phyloP scores from a whole-genome alignment of 352 stramenopile genomes.

The Chrysophaeum taylorii region DNA sequence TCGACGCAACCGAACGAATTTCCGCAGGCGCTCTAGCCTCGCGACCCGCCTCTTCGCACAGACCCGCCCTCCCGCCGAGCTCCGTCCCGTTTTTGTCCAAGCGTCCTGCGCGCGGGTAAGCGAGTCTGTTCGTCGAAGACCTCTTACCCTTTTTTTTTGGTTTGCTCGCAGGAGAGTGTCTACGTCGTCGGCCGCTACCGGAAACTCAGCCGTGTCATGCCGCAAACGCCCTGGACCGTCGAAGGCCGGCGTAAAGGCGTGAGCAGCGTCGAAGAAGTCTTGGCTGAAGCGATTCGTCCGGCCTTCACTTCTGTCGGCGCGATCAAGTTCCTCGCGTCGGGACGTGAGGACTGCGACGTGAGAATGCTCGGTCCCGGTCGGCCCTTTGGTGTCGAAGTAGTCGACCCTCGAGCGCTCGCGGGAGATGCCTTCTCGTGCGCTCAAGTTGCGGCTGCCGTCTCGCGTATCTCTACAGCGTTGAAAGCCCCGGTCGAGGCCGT shows the following conservation, averaged over 20 bases:
- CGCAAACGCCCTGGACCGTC: constrained; percentile 75
- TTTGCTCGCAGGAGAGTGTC: constrained; percentile 49
- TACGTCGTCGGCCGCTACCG: constrained; percentile 75
- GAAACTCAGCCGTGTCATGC: constrained; percentile 72
- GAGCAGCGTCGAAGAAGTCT: constrained; percentile 73
- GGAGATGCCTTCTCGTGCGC: constrained; percentile 17
- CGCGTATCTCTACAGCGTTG: constrained; percentile 22
- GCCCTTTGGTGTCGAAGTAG: constrained; percentile 62
- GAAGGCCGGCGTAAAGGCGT: constrained; percentile 67
- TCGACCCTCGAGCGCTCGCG: constrained; percentile 32
- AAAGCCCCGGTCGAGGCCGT: constrained; percentile 54
- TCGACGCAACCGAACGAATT: neutral
- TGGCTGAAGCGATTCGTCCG: constrained; percentile 56
- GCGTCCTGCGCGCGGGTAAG: neutral
- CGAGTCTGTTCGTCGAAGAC: neutral
- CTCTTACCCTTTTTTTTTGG: too few relatives aligned
- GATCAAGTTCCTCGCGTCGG: constrained; percentile 90
- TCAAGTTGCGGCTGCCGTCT: too few relatives aligned
- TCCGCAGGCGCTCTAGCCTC: neutral
- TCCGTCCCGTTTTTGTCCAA: neutral
- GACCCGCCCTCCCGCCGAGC: too few relatives aligned
- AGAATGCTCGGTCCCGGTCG: constrained; percentile 85
- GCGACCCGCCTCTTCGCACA: too few relatives aligned
- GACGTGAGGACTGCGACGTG: constrained; percentile 92
- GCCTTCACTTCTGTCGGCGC: constrained; percentile 50